Conservation (phyloP, 1,284 basidiomycete species). For the Moniliophthora roreri region DNA sequence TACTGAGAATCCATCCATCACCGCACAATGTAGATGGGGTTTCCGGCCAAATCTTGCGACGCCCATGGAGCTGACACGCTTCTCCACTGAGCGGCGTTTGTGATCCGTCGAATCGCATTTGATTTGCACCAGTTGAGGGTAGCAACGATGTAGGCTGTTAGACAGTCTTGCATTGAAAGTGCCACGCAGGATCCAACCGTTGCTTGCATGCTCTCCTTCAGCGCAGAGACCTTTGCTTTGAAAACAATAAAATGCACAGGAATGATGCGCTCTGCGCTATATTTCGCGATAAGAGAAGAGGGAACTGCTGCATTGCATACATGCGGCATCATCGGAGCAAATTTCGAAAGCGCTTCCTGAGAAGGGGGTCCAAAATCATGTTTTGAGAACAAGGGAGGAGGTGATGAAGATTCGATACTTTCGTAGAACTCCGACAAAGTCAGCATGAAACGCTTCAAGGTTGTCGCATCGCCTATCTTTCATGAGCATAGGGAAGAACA, state of each 20-base stretch:
- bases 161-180: conserved; percentile 27
- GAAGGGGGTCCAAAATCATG: conserved; percentile 16
- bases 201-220: conserved; percentile 9
- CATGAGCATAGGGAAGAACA: neutral
- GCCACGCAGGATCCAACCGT: conserved; percentile 1
- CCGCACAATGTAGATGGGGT: conserved; percentile 28
- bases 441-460: conserved; percentile 28
- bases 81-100: conserved; percentile 31
- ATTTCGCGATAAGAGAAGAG: conserved; percentile 19
- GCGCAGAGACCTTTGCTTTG: conserved; percentile 13
- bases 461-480: conserved; percentile 27
- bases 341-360: conserved; percentile 8
- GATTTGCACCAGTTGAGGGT: conserved; percentile 21
- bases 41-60: conserved; percentile 22
- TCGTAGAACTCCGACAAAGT: conserved; percentile 27
- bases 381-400: conserved; percentile 22
- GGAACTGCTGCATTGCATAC: conserved; percentile 14
- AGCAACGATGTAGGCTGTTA: conserved; percentile 29
- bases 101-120: conserved; percentile 17
- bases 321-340: conserved; percentile 21
- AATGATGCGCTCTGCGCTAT: conserved; percentile 9
- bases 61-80: conserved; percentile 19
- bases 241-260: conserved; percentile 22
- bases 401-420: conserved; percentile 1
- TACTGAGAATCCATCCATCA: neutral